Percentiles rank a stretch among this genome's conserved stretches.
These are phyloP conservation scores for Vickermania spadyakhi DNA, from an alignment of 208 protist genomes.

Conservation along the genomic window DNA sequence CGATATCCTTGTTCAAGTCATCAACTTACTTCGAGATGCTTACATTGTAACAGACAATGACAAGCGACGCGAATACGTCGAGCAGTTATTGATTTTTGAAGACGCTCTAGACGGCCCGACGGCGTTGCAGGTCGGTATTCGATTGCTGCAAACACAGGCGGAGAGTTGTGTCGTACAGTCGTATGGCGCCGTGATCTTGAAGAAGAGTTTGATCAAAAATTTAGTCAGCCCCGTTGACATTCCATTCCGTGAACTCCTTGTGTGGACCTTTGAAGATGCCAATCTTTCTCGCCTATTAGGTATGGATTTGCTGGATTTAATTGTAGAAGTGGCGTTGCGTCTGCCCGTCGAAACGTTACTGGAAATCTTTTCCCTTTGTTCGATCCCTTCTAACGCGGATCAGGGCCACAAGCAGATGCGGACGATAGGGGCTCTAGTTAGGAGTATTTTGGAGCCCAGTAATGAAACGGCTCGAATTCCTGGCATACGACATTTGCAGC, in stretches of 20 bases:
- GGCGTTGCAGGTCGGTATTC: constrained; percentile 32
- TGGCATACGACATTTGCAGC: not conserved
- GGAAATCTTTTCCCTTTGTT: not conserved
- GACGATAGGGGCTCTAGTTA: not conserved
- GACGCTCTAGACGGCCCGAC: constrained; percentile 24
- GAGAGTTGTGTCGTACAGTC: constrained; percentile 51
- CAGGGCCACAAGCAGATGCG: not conserved
- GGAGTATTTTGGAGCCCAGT: not conserved
- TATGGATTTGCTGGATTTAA: constrained; percentile 41
- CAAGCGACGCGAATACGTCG: constrained; percentile 17
- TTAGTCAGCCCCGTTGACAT: constrained; percentile 18
- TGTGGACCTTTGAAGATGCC: constrained; percentile 62
- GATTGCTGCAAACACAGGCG: constrained; percentile 30
- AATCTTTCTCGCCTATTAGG: constrained; percentile 34
- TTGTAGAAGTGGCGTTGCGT: constrained; percentile 28
- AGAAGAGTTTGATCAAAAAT: constrained; percentile 25
- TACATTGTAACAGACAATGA: constrained; percentile 42
- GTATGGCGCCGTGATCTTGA: constrained; percentile 71
- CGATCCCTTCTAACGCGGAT: not conserved
- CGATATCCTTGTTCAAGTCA: not conserved
- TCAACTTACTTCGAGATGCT: constrained; percentile 13
- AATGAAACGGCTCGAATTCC: not conserved
- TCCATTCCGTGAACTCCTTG: constrained; percentile 47
- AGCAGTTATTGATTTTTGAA: constrained; percentile 43
- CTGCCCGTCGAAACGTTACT: not conserved